phyloP scores from a whole-genome alignment of 2,329 filamentous ascomycete species.

The Lecanicillium sp. region DNA sequence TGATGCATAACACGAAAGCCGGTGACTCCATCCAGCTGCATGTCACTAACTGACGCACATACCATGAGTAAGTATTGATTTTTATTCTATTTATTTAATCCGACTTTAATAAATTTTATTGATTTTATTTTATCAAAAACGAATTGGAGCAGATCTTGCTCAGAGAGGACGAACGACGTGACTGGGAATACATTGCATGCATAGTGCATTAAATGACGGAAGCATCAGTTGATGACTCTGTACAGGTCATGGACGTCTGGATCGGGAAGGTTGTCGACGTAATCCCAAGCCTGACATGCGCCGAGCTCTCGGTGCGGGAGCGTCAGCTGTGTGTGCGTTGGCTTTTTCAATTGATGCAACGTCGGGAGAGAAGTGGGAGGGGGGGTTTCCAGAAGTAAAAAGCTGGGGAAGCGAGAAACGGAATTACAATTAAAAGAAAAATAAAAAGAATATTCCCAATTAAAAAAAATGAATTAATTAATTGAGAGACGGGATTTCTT shows the following conservation, averaged over 20 bases:
- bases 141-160: not conserved
- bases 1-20: not conserved
- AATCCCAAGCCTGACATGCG: not conserved
- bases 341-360: not conserved
- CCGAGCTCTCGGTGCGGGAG: not conserved
- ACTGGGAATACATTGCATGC: too few species aligned
- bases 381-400: not conserved
- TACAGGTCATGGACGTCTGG: not conserved
- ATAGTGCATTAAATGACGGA: too few species aligned
- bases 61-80: not conserved
- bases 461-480: too few species aligned
- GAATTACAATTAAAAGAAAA: not conserved
- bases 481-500: too few species aligned
- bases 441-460: not conserved
- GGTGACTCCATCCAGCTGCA: not conserved
- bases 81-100: not conserved
- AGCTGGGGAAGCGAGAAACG: too few species aligned
- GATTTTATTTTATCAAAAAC: not conserved
- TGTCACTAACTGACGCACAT: not conserved
- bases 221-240: not conserved
- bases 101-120: not conserved
- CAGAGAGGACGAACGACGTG: too few species aligned
- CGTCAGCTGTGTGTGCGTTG: not conserved
- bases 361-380: not conserved
- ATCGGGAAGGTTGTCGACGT: not conserved